phyloP scores from a whole-genome alignment of 768 basidiomycete genomes.

The Hortiboletus flavorubellus region DNA sequence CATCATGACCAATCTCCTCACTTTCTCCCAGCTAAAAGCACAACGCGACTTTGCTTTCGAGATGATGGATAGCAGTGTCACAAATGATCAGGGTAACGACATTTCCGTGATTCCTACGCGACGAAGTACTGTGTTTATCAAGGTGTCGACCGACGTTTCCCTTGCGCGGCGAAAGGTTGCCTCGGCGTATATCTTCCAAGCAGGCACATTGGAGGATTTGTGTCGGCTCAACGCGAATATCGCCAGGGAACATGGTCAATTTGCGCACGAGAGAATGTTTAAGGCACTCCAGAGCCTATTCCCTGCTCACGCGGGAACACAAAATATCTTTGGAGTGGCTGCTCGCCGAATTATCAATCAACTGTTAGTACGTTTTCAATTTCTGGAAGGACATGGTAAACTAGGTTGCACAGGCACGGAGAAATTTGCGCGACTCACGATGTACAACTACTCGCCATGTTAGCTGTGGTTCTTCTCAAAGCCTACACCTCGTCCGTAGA shows the following conservation, averaged over 20 bases:
- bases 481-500: constrained; percentile 18
- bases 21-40: constrained; percentile 47
- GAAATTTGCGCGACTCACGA: constrained; percentile 53
- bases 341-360: constrained; percentile 40
- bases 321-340: constrained; percentile 24
- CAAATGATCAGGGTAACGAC: constrained; percentile 16
- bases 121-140: constrained; percentile 60
- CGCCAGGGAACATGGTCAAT: constrained; percentile 57
- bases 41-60: constrained; percentile 40
- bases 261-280: constrained; percentile 71
- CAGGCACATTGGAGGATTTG: constrained; percentile 40
- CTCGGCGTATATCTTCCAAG: constrained; percentile 55
- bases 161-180: constrained; percentile 55
- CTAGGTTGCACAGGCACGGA: constrained; percentile 34
- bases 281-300: constrained; percentile 52
- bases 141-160: constrained; percentile 45
- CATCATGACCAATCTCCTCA: constrained; percentile 74
- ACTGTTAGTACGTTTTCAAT: constrained; percentile 41
- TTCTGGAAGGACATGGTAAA: background rate
- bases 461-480: constrained; percentile 65
- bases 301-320: constrained; percentile 23
- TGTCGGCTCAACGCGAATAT: constrained; percentile 59
- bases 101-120: constrained; percentile 34
- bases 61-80: constrained; percentile 32
- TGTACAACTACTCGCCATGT: constrained; percentile 79